Evolutionary conservation across 495 filamentous ascomycete genomes (phyloP), one percentile per base, ranked within the genome.

Genomic region (Aspergillus indologenus): DNA sequence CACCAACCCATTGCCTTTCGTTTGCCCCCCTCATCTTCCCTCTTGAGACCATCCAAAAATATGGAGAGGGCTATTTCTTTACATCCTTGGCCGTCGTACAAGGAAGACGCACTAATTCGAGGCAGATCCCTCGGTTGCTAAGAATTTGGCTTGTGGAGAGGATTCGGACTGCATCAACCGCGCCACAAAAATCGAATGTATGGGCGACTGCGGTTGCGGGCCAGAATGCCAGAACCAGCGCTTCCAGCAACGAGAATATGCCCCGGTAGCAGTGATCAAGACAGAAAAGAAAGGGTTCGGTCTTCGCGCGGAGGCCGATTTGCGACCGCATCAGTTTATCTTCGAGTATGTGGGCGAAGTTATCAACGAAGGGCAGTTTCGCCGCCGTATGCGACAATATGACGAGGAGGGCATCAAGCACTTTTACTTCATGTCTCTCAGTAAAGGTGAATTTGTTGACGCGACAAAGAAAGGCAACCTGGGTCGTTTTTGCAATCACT

Each of bases 401-500:
- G 90, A 94, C 66, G 85, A 92, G 56, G 91, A 96, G 68, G 92
- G 92, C 31, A 97, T 99, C 79, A 94, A 91, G 69, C 94, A 99
- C 73, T 99, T 99, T 70, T 99, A 99, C 73, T 99, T 99, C 75
- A 99, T 99, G 94, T 98, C 95, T 42, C 86, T 99, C 56, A 93
- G 85, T 68, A 95, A 95, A 73, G 90, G 86, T 63, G 93, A 98
- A 75, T 99, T 98, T 64, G 90, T 99, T 57, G 94, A 99, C 73
- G 94, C 94, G 12, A 99, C 94, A 26, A 97, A 95, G 68, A 95
- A 90, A 68, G 94, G 94, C 42, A 96, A 97, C 67, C 83, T 99
- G 15, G 94, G 92, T 42, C 86, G 94, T 20, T 99, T 99, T 68
- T 98, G 95, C 81, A 99, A 99, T 70, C 94, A 99, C 64, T 98